Percentiles rank a stretch among this genome's conserved stretches.
phyloP scores from a whole-genome alignment of 2,329 filamentous ascomycete genomes.

The Sporothrix luriei region DNA sequence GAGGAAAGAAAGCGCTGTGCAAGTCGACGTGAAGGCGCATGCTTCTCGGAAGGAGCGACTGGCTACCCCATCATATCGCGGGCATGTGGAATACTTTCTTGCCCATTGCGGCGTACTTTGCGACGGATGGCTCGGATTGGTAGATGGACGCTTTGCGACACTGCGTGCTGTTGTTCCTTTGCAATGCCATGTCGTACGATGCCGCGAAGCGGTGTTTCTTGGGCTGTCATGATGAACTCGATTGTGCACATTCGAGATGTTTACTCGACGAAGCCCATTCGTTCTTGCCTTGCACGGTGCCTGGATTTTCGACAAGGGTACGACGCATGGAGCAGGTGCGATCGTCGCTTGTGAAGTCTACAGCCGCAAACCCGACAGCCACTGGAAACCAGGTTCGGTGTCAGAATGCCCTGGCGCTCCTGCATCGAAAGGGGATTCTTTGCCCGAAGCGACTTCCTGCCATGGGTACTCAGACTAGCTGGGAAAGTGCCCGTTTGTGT shows the following conservation, averaged over 20 bases:
- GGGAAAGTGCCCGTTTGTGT: background rate
- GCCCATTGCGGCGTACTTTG: background rate
- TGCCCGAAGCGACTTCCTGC: background rate
- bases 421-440: background rate
- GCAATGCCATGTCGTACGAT: background rate
- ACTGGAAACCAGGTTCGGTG: background rate
- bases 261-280: background rate
- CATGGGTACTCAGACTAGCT: background rate
- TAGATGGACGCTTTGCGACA: background rate
- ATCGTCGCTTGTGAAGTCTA: background rate
- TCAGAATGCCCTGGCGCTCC: background rate
- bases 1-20: background rate
- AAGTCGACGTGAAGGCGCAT: too few species aligned
- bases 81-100: background rate
- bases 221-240: constrained; percentile 11
- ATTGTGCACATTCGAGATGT: too few species aligned
- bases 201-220: background rate
- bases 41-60: background rate
- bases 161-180: background rate
- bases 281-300: constrained; percentile 5
- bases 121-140: background rate
- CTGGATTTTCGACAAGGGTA: constrained; percentile 14
- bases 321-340: background rate
- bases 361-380: background rate
- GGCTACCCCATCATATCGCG: background rate